Evolutionary conservation across 306 rosid genomes (phyloP).

Genomic region (Corylus americana): DNA sequence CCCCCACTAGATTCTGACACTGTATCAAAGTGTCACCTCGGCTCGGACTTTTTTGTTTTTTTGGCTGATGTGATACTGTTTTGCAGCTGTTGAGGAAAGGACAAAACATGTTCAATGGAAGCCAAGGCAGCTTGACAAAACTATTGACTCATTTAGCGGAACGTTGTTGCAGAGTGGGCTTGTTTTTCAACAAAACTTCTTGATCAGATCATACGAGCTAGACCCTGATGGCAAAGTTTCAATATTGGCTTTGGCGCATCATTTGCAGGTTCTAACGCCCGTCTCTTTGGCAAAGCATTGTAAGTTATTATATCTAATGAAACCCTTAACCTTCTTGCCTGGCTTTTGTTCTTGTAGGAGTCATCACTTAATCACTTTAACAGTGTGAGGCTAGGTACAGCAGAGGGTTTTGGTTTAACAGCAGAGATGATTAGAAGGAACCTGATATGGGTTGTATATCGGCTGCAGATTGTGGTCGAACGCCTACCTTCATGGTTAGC

Average conservation of each 20-base stretch:
- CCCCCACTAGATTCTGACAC: too few species aligned
- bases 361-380: too few species aligned
- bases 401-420: neutral
- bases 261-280: too few species aligned
- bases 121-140: conserved; percentile 83
- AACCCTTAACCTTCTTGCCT: neutral
- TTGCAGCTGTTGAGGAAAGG: neutral
- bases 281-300: too few species aligned
- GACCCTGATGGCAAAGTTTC: conserved; percentile 57
- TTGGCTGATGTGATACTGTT: too few species aligned
- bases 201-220: conserved; percentile 93
- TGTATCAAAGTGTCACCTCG: too few species aligned
- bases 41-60: too few species aligned
- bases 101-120: conserved; percentile 67
- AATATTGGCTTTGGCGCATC: too few species aligned
- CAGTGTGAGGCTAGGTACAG: too few species aligned
- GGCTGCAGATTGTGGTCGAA: neutral
- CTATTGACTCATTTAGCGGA: conserved; percentile 86
- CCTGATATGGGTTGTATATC: conserved; percentile 27
- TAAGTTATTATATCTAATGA: neutral
- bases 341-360: neutral
- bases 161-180: conserved; percentile 86
- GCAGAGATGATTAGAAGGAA: conserved; percentile 19
- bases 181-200: conserved; percentile 77
- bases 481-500: conserved; percentile 19